phyloP scores from a whole-genome alignment of 495 filamentous ascomycete genomes.

The Daldinia concentrica region DNA sequence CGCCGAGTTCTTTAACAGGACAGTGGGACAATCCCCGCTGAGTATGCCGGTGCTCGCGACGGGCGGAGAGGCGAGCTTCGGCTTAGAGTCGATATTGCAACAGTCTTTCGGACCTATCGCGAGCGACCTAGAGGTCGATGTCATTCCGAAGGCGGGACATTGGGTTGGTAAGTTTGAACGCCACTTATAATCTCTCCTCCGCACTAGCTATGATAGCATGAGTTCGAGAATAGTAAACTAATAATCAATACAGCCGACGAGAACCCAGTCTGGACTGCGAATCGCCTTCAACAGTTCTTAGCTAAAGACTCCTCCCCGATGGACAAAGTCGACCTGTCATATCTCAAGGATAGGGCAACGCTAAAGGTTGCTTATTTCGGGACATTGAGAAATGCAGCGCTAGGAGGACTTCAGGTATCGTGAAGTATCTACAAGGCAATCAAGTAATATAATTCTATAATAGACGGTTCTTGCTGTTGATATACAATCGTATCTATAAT shows the following conservation, averaged over 20 bases:
- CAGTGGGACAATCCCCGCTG: background rate
- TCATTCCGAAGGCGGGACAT: background rate
- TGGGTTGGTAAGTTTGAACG: background rate
- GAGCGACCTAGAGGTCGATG: background rate
- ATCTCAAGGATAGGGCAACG: background rate
- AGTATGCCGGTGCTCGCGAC: background rate
- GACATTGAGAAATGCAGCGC: background rate
- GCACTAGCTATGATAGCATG: background rate
- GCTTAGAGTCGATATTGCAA: background rate
- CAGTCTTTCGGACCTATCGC: background rate
- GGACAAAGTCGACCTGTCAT: background rate
- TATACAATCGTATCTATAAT: background rate
- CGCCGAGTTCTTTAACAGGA: background rate
- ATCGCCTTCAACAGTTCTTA: conserved; percentile 30
- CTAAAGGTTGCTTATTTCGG: background rate
- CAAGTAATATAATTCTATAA: background rate
- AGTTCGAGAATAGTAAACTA: background rate
- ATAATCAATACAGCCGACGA: conserved; percentile 36
- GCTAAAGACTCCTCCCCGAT: conserved; percentile 10
- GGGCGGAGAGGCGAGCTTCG: background rate
- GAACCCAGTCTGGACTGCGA: conserved; percentile 40
- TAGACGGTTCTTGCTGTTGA: background rate
- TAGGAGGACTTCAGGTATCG: background rate
- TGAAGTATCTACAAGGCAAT: background rate
- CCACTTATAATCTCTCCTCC: background rate